Percentiles rank a stretch among this genome's conserved stretches.
Conservation (phyloP, 345 rosid species). For the Conringia planisiliqua region DNA sequence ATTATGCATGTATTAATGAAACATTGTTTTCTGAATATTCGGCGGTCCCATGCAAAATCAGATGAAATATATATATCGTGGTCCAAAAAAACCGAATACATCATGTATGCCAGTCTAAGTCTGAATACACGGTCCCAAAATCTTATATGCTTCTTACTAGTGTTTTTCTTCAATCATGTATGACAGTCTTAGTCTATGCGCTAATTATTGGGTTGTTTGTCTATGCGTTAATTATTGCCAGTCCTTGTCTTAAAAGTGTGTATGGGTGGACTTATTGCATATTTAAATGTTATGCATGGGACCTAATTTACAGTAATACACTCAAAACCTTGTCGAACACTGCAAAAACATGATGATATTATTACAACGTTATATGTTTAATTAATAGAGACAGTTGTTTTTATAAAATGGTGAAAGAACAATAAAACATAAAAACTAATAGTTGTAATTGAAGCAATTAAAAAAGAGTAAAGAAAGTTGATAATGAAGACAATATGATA, state of each 20-base stretch:
- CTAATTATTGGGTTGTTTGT: neutral
- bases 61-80: neutral
- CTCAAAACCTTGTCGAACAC: neutral
- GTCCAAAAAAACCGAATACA: neutral
- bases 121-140: neutral
- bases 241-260: neutral
- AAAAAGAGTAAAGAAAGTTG: neutral
- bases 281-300: neutral
- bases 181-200: neutral
- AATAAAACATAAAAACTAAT: neutral
- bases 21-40: too few species aligned
- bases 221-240: neutral
- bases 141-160: neutral
- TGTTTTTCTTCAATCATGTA: neutral
- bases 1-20: too few species aligned
- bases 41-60: neutral
- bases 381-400: neutral
- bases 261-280: neutral
- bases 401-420: neutral
- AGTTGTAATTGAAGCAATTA: neutral
- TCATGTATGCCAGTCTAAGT: neutral
- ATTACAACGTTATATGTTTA: neutral
- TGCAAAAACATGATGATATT: neutral
- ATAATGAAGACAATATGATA: neutral
- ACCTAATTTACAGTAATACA: neutral